Evolutionary conservation across 1,284 basidiomycete species (phyloP).

Genomic region (Sporisorium sorghi): DNA sequence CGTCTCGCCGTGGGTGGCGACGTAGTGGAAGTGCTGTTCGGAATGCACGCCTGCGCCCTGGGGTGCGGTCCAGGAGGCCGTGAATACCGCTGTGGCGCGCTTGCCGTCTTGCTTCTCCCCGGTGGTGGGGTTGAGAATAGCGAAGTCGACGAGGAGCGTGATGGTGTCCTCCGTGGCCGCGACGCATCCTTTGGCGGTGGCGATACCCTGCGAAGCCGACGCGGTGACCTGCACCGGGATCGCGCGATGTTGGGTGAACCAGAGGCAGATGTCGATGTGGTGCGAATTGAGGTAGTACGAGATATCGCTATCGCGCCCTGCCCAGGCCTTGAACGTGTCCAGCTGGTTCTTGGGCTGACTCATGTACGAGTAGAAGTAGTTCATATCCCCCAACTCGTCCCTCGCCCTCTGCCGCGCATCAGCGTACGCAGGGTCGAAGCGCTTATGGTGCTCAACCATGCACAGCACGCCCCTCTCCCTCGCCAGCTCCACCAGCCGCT

Average conservation of each 20-base stretch:
- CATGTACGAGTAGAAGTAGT: slow-evolving; percentile 81
- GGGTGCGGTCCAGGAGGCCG: slow-evolving; percentile 75
- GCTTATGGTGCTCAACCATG: slow-evolving; percentile 84
- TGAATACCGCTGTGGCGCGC: slow-evolving; percentile 84
- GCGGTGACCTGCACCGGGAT: slow-evolving; percentile 84
- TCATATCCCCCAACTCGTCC: slow-evolving; percentile 84
- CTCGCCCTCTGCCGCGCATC: slow-evolving; percentile 82
- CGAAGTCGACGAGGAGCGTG: slow-evolving; percentile 92
- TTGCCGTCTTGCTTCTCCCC: slow-evolving; percentile 64
- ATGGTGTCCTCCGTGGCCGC: slow-evolving; percentile 91
- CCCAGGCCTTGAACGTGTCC: slow-evolving; percentile 93
- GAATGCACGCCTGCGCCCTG: slow-evolving; percentile 76
- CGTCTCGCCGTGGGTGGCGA: slow-evolving; percentile 79
- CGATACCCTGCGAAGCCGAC: slow-evolving; percentile 87
- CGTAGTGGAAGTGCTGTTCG: slow-evolving; percentile 82
- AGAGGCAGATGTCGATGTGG: slow-evolving; percentile 79
- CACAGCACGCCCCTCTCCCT: slow-evolving; percentile 83
- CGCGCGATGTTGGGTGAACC: slow-evolving; percentile 78
- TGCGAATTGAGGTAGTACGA: slow-evolving; percentile 91
- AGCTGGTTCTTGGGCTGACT: slow-evolving; percentile 93
- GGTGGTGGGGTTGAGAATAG: slow-evolving; percentile 76
- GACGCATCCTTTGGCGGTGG: slow-evolving; percentile 86
- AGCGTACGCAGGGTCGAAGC: slow-evolving; percentile 90
- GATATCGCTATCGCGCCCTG: slow-evolving; percentile 81
- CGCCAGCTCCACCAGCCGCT: slow-evolving; percentile 79